phyloP scores from a whole-genome alignment of 1,284 basidiomycete species.

The Agroathelia rolfsii region DNA sequence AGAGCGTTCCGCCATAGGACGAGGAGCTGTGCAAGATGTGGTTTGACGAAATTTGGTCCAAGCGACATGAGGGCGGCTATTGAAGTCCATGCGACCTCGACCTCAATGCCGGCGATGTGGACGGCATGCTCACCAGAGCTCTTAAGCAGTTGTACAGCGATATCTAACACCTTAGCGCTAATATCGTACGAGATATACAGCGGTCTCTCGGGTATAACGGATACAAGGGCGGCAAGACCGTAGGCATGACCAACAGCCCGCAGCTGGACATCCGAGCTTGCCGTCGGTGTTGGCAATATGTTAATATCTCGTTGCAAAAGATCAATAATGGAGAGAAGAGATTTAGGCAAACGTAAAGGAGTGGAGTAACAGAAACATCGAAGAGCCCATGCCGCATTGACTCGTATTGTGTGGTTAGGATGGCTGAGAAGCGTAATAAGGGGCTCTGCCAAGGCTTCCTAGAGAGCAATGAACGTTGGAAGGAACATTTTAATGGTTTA shows the following conservation, averaged over 20 bases:
- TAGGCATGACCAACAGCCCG: conserved; percentile 83
- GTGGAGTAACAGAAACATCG: conserved; percentile 86
- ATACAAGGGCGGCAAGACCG: conserved; percentile 81
- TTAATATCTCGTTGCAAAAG: conserved; percentile 79
- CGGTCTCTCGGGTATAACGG: conserved; percentile 78
- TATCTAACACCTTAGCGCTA: conserved; percentile 83
- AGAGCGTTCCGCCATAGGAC: conserved; percentile 96
- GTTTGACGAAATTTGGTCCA: conserved; percentile 87
- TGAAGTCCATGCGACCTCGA: conserved; percentile 92
- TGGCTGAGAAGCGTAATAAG: conserved; percentile 80
- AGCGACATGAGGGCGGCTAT: conserved; percentile 88
- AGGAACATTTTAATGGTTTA: not conserved
- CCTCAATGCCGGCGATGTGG: conserved; percentile 71
- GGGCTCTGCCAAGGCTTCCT: conserved; percentile 84
- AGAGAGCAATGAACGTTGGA: conserved; percentile 3
- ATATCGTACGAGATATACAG: conserved; percentile 94
- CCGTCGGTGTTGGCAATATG: conserved; percentile 53
- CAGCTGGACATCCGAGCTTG: conserved; percentile 62
- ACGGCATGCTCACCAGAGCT: conserved; percentile 87
- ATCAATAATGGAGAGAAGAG: conserved; percentile 66
- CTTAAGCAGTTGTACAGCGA: conserved; percentile 86
- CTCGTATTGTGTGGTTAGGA: conserved; percentile 78
- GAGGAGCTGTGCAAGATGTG: conserved; percentile 86
- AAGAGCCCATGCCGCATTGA: conserved; percentile 81
- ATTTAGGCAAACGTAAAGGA: conserved; percentile 74